Evolutionary conservation across 495 filamentous ascomycete species (phyloP).

Genomic region (Neurospora intermedia): DNA sequence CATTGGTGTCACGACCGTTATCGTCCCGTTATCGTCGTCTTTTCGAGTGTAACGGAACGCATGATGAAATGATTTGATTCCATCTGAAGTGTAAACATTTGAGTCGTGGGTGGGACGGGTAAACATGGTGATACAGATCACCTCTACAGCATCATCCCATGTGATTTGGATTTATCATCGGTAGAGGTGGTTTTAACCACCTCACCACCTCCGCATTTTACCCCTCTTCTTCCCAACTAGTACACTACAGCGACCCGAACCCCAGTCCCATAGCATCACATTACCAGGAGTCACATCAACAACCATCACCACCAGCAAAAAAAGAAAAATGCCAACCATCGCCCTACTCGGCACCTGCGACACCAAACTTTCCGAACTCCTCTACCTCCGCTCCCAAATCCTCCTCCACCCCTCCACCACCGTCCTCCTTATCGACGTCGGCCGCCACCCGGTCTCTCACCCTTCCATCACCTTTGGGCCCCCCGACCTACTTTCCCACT

Average conservation of each 20-base stretch:
- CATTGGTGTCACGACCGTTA: neutral
- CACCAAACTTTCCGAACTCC: constrained; percentile 52
- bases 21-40: neutral
- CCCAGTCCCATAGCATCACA: neutral
- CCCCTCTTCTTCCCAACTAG: neutral
- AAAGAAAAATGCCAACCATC: constrained; percentile 34
- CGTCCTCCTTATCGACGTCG: constrained; percentile 48
- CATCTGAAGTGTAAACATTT: neutral
- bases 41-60: neutral
- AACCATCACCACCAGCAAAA: neutral
- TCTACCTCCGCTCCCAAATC: constrained; percentile 44
- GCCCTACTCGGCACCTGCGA: constrained; percentile 57
- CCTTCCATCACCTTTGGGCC: constrained; percentile 39
- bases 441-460: constrained; percentile 31
- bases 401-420: constrained; percentile 7
- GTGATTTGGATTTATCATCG: neutral
- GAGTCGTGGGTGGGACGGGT: neutral
- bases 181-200: neutral
- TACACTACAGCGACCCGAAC: neutral
- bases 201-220: neutral
- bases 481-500: constrained; percentile 11
- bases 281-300: neutral
- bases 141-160: neutral
- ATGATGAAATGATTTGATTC: neutral
- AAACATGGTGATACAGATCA: neutral